A percentile compares a stretch with the other conserved stretches of the same genome.
These are phyloP conservation scores for Lumnitzera racemosa DNA, from an alignment of 345 rosid species.

Conservation along the genomic window DNA sequence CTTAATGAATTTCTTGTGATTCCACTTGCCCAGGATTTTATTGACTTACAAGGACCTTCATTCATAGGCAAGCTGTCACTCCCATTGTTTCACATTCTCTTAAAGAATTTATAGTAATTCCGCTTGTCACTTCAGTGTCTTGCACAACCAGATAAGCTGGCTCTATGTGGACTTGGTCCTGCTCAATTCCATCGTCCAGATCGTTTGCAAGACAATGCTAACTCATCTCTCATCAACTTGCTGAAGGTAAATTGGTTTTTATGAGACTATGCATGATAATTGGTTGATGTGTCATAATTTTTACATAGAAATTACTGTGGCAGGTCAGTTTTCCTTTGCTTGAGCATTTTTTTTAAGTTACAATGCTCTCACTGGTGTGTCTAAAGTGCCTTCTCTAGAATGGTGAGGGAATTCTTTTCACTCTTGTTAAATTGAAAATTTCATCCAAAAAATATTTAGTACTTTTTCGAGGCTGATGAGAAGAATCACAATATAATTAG, in stretches of 20 bases:
- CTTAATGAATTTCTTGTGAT: not conserved
- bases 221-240: slow-evolving; percentile 48
- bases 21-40: slow-evolving; percentile 36
- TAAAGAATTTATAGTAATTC: not conserved
- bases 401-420: no score
- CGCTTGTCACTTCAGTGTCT: slow-evolving; percentile 42
- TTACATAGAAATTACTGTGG: no score
- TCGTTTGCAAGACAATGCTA: slow-evolving; percentile 70
- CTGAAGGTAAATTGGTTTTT: slow-evolving; percentile 44
- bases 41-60: slow-evolving; percentile 58
- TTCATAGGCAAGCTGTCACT: slow-evolving; percentile 39
- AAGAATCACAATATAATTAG: no score
- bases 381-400: no score
- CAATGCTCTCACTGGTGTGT: no score
- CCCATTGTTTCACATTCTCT: not conserved
- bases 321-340: not conserved
- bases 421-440: no score
- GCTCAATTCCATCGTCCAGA: slow-evolving; percentile 62
- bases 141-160: slow-evolving; percentile 67
- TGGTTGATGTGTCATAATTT: no score
- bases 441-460: no score
- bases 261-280: no score
- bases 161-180: slow-evolving; percentile 79
- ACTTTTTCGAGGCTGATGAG: no score
- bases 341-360: not conserved